Percentiles rank a stretch among this genome's conserved stretches.
These are phyloP conservation scores for Alternaria incomplexa DNA, from an alignment of 2,329 filamentous ascomycete species.

Conservation along the genomic window DNA sequence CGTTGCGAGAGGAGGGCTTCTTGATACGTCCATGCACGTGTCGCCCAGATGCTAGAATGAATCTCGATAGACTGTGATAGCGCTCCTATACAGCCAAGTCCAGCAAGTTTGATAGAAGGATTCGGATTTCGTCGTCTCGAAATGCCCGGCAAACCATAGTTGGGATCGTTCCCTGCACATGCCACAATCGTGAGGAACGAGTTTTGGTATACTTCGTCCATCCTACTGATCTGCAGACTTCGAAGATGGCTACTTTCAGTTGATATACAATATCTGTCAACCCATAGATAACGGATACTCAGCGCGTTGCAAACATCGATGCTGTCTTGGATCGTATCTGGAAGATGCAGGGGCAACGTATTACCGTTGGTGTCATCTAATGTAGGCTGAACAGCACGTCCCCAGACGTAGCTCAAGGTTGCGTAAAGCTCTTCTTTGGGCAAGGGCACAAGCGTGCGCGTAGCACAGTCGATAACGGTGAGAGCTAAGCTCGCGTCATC, in stretches of 20 bases:
- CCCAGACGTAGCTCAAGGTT: slow-evolving; percentile 18
- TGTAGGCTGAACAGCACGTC: neutral
- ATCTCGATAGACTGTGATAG: neutral
- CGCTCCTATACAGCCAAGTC: neutral
- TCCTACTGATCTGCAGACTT: neutral
- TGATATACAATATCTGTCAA: slow-evolving; percentile 2
- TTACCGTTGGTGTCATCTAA: neutral
- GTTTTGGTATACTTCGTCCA: neutral
- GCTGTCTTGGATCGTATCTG: neutral
- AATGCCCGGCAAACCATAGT: neutral
- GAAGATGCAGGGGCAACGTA: neutral
- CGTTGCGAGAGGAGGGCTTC: neutral
- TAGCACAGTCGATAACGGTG: neutral
- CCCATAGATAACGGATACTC: neutral
- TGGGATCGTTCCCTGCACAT: neutral
- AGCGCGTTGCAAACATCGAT: neutral
- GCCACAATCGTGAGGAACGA: neutral
- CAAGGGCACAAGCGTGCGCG: neutral
- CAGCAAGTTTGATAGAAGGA: neutral
- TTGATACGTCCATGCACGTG: neutral
- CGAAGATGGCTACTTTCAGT: neutral
- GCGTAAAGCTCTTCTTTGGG: neutral
- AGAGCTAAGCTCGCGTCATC: neutral
- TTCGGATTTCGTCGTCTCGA: neutral
- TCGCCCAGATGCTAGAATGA: neutral